These are phyloP conservation scores for Kwoniella dendrophila DNA, from an alignment of 768 basidiomycete genomes.

Conservation along the genomic window DNA sequence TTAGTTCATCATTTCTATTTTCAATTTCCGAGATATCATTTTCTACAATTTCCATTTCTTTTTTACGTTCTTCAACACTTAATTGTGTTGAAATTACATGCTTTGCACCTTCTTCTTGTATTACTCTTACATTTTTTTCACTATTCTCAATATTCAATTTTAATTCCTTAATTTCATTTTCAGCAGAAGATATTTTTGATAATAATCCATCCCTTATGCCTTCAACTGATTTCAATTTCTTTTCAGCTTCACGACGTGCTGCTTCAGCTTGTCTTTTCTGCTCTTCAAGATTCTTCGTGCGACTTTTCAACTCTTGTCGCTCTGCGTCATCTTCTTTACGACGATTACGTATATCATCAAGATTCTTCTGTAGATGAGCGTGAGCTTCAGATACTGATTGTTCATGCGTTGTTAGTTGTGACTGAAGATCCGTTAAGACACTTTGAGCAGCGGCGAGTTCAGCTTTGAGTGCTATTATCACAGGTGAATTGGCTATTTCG, in stretches of 20 bases:
- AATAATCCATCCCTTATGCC: conserved; percentile 62
- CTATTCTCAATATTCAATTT: conserved; percentile 57
- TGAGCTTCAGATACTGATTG: conserved; percentile 56
- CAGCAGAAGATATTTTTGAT: conserved; percentile 43
- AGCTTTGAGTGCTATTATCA: conserved; percentile 42
- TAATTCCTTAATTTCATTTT: conserved; percentile 46
- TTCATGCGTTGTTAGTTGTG: conserved; percentile 41
- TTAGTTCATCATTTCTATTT: conserved; percentile 60
- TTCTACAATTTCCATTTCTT: conserved; percentile 59
- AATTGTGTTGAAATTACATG: conserved; percentile 66
- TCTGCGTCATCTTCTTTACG: conserved; percentile 76
- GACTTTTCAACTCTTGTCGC: conserved; percentile 75
- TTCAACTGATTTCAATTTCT: conserved; percentile 74
- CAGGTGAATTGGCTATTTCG: conserved; percentile 38
- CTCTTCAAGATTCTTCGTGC: conserved; percentile 84
- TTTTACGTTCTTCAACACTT: conserved; percentile 64
- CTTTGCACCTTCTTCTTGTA: conserved; percentile 63
- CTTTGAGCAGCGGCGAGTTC: conserved; percentile 48
- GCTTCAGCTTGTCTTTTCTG: conserved; percentile 79
- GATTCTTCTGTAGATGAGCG: conserved; percentile 68
- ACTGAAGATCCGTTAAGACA: conserved; percentile 35
- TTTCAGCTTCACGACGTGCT: conserved; percentile 80
- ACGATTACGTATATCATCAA: conserved; percentile 66
- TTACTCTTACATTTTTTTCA: conserved; percentile 64
- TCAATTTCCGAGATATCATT: conserved; percentile 62